Evolutionary conservation across 192 early-diverging fungal species (phyloP).

Genomic region (Oehlia diaphana): DNA sequence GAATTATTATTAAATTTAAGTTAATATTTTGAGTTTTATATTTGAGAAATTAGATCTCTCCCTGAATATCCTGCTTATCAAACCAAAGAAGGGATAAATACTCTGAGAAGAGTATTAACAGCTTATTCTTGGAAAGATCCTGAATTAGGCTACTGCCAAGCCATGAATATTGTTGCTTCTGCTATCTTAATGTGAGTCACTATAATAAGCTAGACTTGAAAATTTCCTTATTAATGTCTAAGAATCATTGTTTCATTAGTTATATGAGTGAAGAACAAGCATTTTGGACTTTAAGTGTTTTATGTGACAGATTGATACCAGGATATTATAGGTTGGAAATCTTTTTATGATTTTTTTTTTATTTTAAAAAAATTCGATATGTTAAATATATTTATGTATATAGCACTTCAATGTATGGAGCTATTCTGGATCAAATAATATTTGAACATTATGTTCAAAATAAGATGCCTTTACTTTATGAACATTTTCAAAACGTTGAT

Average conservation of each 20-base stretch:
- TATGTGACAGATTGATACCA: slow-evolving; percentile 89
- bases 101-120: slow-evolving; percentile 89
- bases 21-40: not conserved
- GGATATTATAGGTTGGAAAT: slow-evolving; percentile 78
- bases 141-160: slow-evolving; percentile 99
- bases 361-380: not conserved
- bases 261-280: slow-evolving; percentile 96
- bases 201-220: slow-evolving; percentile 5
- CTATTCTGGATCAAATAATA: slow-evolving; percentile 92
- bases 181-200: slow-evolving; percentile 76
- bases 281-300: slow-evolving; percentile 91
- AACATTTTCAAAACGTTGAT: slow-evolving; percentile 82
- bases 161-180: slow-evolving; percentile 98
- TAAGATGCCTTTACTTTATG: slow-evolving; percentile 86
- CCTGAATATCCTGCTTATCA: slow-evolving; percentile 96
- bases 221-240: not conserved
- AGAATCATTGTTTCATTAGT: slow-evolving; percentile 27
- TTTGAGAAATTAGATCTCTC: slow-evolving; percentile 59
- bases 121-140: slow-evolving; percentile 82
- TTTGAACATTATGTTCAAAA: slow-evolving; percentile 88
- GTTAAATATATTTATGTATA: not conserved
- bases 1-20: not conserved
- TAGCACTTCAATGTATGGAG: slow-evolving; percentile 97
- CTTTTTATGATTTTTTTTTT: too few species aligned
- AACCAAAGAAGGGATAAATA: slow-evolving; percentile 84